A percentile compares a stretch with the other conserved stretches of the same genome.
Conservation (phyloP, 2,329 filamentous ascomycete genomes). For the Hymenoscyphus linearis region DNA sequence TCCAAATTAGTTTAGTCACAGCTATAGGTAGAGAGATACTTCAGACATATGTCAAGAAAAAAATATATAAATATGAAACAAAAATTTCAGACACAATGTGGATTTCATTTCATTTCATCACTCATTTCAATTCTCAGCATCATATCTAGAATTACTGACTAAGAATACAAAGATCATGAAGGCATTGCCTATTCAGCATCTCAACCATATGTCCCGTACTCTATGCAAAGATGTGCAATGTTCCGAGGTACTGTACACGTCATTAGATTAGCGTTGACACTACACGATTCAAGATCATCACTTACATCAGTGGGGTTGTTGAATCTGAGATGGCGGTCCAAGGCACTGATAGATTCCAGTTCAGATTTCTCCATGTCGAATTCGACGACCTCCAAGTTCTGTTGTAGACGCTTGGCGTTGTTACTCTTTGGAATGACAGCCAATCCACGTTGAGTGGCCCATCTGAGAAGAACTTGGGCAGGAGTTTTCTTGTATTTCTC, state of each 20-base stretch:
- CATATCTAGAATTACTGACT: not conserved
- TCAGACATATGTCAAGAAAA: not conserved
- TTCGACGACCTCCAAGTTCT: conserved; percentile 62
- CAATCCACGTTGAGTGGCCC: conserved; percentile 77
- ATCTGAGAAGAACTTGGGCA: conserved; percentile 78
- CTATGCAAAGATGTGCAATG: conserved; percentile 49
- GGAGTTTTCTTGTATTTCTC: conserved; percentile 66
- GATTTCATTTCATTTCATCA: not conserved
- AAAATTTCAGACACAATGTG: not conserved
- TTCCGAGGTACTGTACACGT: conserved; percentile 38
- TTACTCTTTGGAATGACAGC: conserved; percentile 80
- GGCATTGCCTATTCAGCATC: not conserved
- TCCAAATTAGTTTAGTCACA: not conserved
- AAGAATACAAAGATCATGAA: conserved; percentile 2
- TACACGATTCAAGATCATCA: conserved; percentile 19
- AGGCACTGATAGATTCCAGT: conserved; percentile 57
- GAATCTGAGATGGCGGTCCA: conserved; percentile 66
- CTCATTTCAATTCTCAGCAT: not conserved
- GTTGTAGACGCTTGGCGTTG: conserved; percentile 47
- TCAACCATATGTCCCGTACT: not conserved
- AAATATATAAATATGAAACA: not conserved
- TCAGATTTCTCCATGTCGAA: conserved; percentile 65
- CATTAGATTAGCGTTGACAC: conserved; percentile 4
- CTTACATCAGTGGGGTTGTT: conserved; percentile 70
- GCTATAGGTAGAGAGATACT: not conserved